Evolutionary conservation across 495 filamentous ascomycete species (phyloP).

Genomic region (Aspergillus taichungensis): DNA sequence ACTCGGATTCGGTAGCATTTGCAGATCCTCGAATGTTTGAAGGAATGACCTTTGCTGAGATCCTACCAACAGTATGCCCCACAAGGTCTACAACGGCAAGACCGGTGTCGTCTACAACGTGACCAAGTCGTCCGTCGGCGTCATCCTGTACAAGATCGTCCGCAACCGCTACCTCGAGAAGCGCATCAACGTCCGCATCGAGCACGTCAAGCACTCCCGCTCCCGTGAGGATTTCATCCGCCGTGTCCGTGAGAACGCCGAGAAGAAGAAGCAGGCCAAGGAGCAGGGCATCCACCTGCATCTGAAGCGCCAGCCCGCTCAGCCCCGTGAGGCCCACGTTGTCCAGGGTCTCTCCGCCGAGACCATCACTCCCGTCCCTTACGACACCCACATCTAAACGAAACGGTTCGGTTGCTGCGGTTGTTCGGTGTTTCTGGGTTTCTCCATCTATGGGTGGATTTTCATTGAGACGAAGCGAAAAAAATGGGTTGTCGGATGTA

Average conservation of each 20-base stretch:
- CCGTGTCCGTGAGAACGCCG: conserved; percentile 92
- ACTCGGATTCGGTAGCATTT: conserved; percentile 2
- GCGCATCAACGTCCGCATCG: conserved; percentile 96
- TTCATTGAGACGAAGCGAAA: conserved; percentile 38
- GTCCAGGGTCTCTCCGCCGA: conserved; percentile 79
- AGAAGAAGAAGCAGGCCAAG: conserved; percentile 87
- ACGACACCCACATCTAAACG: conserved; percentile 96
- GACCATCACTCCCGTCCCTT: conserved; percentile 83
- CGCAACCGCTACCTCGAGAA: conserved; percentile 98
- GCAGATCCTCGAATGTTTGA: conserved; percentile 2
- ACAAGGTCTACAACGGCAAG: conserved; percentile 99
- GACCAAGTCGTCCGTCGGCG: conserved; percentile 87
- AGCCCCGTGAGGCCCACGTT: conserved; percentile 69
- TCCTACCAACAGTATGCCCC: conserved; percentile 67
- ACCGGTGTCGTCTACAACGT: conserved; percentile 98
- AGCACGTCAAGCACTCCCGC: conserved; percentile 90
- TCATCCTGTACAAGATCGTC: conserved; percentile 98
- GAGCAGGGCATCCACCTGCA: conserved; percentile 72
- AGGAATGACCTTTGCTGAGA: conserved; percentile 22
- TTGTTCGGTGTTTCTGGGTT: conserved; percentile 42
- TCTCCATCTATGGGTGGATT: conserved; percentile 30
- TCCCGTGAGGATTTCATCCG: conserved; percentile 92
- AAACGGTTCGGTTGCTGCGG: conserved; percentile 32
- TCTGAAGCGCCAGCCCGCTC: conserved; percentile 81
- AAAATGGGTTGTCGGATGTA: conserved; percentile 30